Conservation (phyloP, 305 asterid species). For the Fraxinus paxiana region DNA sequence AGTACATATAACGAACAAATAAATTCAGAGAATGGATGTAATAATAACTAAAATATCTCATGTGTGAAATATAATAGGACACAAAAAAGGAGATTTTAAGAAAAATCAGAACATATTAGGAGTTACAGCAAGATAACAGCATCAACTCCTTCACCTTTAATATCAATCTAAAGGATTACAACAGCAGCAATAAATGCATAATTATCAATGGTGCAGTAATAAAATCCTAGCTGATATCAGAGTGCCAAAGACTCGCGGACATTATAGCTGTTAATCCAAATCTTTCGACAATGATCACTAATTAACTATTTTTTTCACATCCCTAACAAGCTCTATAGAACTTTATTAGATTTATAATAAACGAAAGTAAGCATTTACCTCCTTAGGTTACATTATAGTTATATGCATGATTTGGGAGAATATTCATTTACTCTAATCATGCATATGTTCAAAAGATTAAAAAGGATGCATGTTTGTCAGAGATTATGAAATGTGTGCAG, state of each 20-base stretch:
- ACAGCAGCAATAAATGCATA: background rate
- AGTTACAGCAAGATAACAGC: background rate
- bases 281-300: background rate
- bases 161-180: background rate
- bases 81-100: background rate
- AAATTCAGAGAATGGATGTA: background rate
- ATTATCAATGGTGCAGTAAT: background rate
- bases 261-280: background rate
- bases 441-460: slow-evolving; percentile 31
- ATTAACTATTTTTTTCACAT: background rate
- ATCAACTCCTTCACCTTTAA: background rate
- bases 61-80: background rate
- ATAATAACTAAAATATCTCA: background rate
- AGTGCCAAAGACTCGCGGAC: background rate
- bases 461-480: slow-evolving; percentile 16
- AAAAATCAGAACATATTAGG: background rate
- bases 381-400: background rate
- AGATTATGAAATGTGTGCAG: background rate
- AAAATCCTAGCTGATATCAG: background rate
- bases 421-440: slow-evolving; percentile 29
- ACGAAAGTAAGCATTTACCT: background rate
- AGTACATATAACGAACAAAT: background rate
- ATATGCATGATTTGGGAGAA: background rate
- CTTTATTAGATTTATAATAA: background rate
- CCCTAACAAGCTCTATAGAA: background rate